Evolutionary conservation across 108 stramenopile species (phyloP), one percentile per base, ranked within the genome.

Genomic region (Cyclotella cryptica): DNA sequence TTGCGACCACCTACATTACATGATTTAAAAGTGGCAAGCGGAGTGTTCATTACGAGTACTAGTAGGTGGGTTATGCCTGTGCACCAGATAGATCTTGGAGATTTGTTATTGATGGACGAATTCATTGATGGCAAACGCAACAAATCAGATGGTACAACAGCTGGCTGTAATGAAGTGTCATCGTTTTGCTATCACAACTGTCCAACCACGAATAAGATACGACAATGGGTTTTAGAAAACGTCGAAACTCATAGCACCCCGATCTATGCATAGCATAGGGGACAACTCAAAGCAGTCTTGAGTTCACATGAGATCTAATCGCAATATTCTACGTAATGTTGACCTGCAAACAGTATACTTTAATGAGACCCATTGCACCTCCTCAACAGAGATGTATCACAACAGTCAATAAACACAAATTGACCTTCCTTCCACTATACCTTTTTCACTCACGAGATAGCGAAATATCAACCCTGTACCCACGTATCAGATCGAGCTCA

Each of bases 41-140:
- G 80, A 28, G 80, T 76, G 15, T 81, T 81, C 42, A 69, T 81
- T 51, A 55, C 80, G 55, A 77, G 75, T 53, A 81, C 80, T n/a
- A 77, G 69, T 71, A 39, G 80, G 44, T 52, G 46, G 59, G 80
- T 81, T 17, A 81, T 81, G 80, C 75, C 69, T 6, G 54, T 81
- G 41, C 75, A 81, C 64, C 75, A 81, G 69, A 66, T 76, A 30
- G 66, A 66, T 17, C 75, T 75, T 44, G 74, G 74, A 39, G 77
- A 78, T 71, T 85, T 75, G 74, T 26, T 72, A 11, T 40, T 40
- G 10, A 17, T 41, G 35, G 35, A 35, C 6, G 35, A 6, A 35
- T 35, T 35, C 35, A 51, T 19, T 1, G 49, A 51, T 51, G 49
- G 49, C 1, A 19, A 51, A 19, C 3, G 8, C 19, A 30, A 40